Conservation (phyloP, 1,284 basidiomycete genomes). For the Cryptococcus sp. region DNA sequence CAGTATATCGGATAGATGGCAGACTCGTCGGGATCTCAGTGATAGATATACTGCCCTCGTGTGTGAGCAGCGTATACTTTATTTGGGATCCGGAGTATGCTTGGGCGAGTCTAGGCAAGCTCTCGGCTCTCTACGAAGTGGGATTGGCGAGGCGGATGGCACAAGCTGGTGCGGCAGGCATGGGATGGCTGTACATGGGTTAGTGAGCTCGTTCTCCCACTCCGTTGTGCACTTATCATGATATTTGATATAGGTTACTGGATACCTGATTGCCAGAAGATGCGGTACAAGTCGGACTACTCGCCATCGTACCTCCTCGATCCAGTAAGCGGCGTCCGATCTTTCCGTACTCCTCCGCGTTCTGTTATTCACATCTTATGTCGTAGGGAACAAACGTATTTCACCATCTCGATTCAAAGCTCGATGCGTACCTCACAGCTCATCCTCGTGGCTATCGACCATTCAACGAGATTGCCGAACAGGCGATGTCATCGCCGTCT, state of each 20-base stretch:
- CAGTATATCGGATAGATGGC: constrained; percentile 75
- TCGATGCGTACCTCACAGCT: constrained; percentile 68
- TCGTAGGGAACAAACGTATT: constrained; percentile 72
- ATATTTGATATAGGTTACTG: constrained; percentile 70
- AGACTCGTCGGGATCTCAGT: constrained; percentile 83
- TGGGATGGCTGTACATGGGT: constrained; percentile 84
- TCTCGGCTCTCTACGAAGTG: constrained; percentile 79
- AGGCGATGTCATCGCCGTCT: neutral
- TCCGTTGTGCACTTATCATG: neutral
- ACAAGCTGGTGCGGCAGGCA: constrained; percentile 63
- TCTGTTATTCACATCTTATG: neutral
- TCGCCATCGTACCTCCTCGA: constrained; percentile 84
- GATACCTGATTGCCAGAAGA: constrained; percentile 88
- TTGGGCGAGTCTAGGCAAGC: constrained; percentile 71
- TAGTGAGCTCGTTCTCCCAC: constrained; percentile 27
- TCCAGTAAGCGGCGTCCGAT: constrained; percentile 60
- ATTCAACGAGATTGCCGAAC: constrained; percentile 29
- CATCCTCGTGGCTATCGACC: constrained; percentile 46
- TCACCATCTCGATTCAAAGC: constrained; percentile 64
- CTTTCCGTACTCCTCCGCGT: neutral
- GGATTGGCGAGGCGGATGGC: constrained; percentile 71
- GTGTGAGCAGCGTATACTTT: constrained; percentile 95
- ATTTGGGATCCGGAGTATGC: constrained; percentile 83
- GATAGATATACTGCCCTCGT: constrained; percentile 83
- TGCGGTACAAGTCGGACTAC: constrained; percentile 96